phyloP scores from a whole-genome alignment of 192 early-diverging fungal species.

The Podila verticillata region DNA sequence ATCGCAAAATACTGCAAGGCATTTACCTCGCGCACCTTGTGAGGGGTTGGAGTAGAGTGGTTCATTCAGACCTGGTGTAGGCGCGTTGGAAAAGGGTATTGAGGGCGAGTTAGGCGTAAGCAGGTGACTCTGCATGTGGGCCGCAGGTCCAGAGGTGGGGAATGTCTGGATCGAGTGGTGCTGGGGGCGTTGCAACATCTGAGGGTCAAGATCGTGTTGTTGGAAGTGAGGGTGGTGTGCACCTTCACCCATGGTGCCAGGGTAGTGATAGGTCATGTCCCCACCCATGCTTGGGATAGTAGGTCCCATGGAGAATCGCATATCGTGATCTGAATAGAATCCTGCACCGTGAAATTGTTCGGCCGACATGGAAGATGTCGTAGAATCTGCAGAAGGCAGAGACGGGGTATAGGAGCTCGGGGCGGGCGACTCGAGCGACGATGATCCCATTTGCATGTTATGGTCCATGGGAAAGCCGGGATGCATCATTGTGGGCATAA shows the following conservation, averaged over 20 bases:
- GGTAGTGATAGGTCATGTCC: neutral
- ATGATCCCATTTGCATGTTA: conserved; percentile 5
- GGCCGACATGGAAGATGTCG: conserved; percentile 18
- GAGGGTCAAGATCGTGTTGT: conserved; percentile 9
- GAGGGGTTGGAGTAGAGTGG: conserved; percentile 29
- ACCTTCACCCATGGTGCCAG: neutral
- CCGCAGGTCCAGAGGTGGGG: neutral
- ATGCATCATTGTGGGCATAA: conserved; percentile 16
- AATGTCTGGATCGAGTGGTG: conserved; percentile 17
- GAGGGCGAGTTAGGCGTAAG: conserved; percentile 35
- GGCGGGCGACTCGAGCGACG: conserved; percentile 14
- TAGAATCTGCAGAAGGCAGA: conserved; percentile 26
- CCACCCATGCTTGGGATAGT: conserved; percentile 1
- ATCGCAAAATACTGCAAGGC: no score
- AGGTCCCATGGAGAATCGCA: neutral
- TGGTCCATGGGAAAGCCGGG: conserved; percentile 22
- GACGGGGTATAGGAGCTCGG: conserved; percentile 19
- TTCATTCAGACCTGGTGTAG: conserved; percentile 38
- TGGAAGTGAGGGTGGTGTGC: conserved; percentile 7
- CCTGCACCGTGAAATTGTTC: conserved; percentile 8
- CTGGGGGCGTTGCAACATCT: conserved; percentile 9
- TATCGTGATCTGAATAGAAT: conserved; percentile 4
- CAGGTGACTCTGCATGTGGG: conserved; percentile 31
- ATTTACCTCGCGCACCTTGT: conserved; percentile 29
- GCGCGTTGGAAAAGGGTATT: conserved; percentile 1